Conservation (phyloP, 2,329 filamentous ascomycete species). For the Penicillium janthinellum region DNA sequence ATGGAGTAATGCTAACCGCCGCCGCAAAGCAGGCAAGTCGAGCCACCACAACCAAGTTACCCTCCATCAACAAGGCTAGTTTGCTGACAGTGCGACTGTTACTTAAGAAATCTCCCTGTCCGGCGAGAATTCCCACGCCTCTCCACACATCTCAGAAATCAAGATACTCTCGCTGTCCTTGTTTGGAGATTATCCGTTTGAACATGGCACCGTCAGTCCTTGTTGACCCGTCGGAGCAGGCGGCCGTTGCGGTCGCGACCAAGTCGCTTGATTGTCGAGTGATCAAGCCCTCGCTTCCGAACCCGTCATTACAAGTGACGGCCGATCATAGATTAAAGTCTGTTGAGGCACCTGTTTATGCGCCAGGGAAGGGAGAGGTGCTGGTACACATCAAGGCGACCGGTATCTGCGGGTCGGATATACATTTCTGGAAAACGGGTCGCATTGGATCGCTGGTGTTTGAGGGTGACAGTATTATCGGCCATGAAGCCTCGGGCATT, state of each 20-base stretch:
- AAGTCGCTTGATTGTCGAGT: slow-evolving; percentile 11
- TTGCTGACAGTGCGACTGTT: background rate
- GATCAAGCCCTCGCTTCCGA: slow-evolving; percentile 34
- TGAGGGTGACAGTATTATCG: slow-evolving; percentile 65
- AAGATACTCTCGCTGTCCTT: background rate
- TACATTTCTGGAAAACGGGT: slow-evolving; percentile 69
- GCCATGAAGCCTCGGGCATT: slow-evolving; percentile 65
- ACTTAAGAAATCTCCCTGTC: slow-evolving; percentile 2
- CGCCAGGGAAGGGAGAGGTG: slow-evolving; percentile 57
- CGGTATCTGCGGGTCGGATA: slow-evolving; percentile 68
- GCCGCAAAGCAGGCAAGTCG: slow-evolving; percentile 1
- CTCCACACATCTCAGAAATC: background rate
- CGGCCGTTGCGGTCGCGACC: slow-evolving; percentile 1
- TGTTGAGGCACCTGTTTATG: slow-evolving; percentile 59
- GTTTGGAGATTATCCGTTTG: background rate
- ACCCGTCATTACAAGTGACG: slow-evolving; percentile 62
- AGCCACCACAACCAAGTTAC: slow-evolving; percentile 3
- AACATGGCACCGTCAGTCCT: slow-evolving; percentile 20
- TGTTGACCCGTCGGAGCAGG: slow-evolving; percentile 9
- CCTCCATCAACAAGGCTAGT: background rate
- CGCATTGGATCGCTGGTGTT: slow-evolving; percentile 65
- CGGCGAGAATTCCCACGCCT: background rate
- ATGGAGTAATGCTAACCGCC: slow-evolving; percentile 12
- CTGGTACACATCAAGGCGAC: slow-evolving; percentile 64
- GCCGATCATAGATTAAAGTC: slow-evolving; percentile 61